Conservation (phyloP, 352 stramenopile species). For the Pythium phragmiticola region DNA sequence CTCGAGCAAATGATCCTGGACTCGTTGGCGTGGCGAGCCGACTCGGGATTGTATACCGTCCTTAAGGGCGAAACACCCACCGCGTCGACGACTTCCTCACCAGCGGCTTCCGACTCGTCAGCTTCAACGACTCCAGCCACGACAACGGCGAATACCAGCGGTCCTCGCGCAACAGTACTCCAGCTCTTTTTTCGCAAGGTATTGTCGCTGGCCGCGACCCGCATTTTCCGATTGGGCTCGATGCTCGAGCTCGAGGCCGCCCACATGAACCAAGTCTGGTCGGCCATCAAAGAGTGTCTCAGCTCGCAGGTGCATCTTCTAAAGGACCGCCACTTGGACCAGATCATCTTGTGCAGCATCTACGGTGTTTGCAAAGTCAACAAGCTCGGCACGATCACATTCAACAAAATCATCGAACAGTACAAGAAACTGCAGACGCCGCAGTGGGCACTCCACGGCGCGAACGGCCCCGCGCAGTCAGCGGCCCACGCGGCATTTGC, state of each 20-base stretch:
- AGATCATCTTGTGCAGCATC: conserved; percentile 81
- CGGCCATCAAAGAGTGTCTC: conserved; percentile 80
- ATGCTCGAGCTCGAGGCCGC: conserved; percentile 68
- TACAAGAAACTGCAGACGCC: conserved; percentile 71
- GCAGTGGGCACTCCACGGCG: conserved; percentile 30
- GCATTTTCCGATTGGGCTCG: conserved; percentile 73
- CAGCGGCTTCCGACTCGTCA: conserved; percentile 9
- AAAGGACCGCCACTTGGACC: conserved; percentile 74
- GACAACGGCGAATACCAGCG: conserved; percentile 16
- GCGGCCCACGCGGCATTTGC: conserved; percentile 27
- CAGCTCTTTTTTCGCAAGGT: conserved; percentile 88
- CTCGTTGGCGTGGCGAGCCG: conserved; percentile 64
- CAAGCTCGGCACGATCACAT: conserved; percentile 62
- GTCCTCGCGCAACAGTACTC: conserved; percentile 40
- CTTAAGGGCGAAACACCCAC: conserved; percentile 37
- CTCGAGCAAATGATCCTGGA: conserved; percentile 85
- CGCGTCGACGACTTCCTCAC: not conserved
- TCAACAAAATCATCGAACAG: conserved; percentile 72
- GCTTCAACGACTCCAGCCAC: not conserved
- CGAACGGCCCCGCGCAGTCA: conserved; percentile 11
- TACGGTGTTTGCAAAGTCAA: conserved; percentile 88
- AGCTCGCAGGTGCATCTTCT: conserved; percentile 60
- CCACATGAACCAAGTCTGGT: conserved; percentile 87
- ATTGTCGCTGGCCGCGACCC: conserved; percentile 72
- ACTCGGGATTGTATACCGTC: conserved; percentile 72